These are phyloP conservation scores for Sarocladium brachiariae DNA, from an alignment of 2,329 filamentous ascomycete species.

Conservation along the genomic window DNA sequence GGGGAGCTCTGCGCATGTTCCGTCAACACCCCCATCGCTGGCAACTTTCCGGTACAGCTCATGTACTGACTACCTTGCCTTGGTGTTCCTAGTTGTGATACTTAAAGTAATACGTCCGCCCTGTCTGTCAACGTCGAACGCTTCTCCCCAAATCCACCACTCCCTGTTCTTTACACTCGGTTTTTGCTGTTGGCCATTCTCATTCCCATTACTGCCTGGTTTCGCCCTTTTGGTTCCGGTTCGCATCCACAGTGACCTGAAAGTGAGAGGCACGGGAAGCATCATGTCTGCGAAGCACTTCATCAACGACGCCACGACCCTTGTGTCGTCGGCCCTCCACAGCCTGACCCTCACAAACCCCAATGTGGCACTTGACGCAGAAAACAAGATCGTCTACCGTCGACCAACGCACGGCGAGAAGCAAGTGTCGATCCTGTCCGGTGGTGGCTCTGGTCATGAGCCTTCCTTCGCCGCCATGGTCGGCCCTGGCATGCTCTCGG, in stretches of 20 bases:
- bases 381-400: conserved; percentile 80
- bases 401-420: conserved; percentile 46
- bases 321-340: conserved; percentile 71
- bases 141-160: too few species aligned
- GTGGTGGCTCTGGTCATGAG: conserved; percentile 86
- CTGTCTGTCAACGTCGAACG: background rate
- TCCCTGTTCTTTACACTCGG: too few species aligned
- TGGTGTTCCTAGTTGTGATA: background rate
- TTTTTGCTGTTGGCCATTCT: too few species aligned
- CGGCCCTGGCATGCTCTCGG: conserved; percentile 71
- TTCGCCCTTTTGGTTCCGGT: background rate
- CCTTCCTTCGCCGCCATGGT: conserved; percentile 84
- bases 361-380: conserved; percentile 66
- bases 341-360: conserved; percentile 80
- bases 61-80: too few species aligned
- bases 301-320: conserved; percentile 72
- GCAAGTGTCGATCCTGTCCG: conserved; percentile 77
- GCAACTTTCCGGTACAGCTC: background rate
- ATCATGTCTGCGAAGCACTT: conserved; percentile 70
- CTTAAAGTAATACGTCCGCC: background rate
- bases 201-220: background rate
- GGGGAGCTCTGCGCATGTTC: conserved; percentile 2
- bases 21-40: background rate
- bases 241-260: background rate
- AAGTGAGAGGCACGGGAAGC: too few species aligned